A percentile compares a stretch with the other conserved stretches of the same genome.
Evolutionary conservation across 1,139 yeast species (phyloP).

Genomic region (Lodderomyces theae): DNA sequence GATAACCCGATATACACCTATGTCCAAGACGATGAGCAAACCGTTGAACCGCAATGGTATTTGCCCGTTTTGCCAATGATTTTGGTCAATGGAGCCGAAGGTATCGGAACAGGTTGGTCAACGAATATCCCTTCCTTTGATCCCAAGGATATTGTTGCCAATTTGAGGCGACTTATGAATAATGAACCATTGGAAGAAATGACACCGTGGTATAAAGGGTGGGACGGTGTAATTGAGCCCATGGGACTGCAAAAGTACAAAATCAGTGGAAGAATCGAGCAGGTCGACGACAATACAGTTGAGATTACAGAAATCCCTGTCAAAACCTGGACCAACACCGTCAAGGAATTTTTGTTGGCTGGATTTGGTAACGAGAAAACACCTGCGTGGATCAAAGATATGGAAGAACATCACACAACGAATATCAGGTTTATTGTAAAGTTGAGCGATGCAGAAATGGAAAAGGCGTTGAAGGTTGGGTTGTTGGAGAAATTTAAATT

Average conservation of each 20-base stretch:
- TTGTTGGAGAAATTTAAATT: slow-evolving; percentile 81
- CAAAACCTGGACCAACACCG: slow-evolving; percentile 85
- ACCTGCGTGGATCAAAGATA: slow-evolving; percentile 87
- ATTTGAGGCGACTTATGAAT: slow-evolving; percentile 69
- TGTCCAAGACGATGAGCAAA: slow-evolving; percentile 87
- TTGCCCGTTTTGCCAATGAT: slow-evolving; percentile 90
- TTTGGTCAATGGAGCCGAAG: slow-evolving; percentile 93
- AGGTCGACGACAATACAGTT: slow-evolving; percentile 72
- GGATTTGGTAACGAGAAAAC: slow-evolving; percentile 75
- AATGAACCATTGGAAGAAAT: slow-evolving; percentile 70
- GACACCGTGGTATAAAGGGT: slow-evolving; percentile 95
- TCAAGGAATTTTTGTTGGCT: slow-evolving; percentile 77
- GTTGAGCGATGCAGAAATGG: slow-evolving; percentile 78
- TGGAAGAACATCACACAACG: slow-evolving; percentile 90
- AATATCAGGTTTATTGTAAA: slow-evolving; percentile 78
- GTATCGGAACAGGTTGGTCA: slow-evolving; percentile 99
- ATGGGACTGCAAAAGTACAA: slow-evolving; percentile 65
- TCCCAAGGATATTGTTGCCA: slow-evolving; percentile 77
- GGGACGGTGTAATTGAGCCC: slow-evolving; percentile 81
- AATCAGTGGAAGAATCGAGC: slow-evolving; percentile 77
- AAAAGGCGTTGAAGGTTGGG: slow-evolving; percentile 69
- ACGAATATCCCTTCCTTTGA: slow-evolving; percentile 89
- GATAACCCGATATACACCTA: slow-evolving; percentile 80
- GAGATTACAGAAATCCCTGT: slow-evolving; percentile 94
- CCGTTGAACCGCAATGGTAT: slow-evolving; percentile 97